Evolutionary conservation across 1,284 basidiomycete genomes (phyloP), one percentile per base, ranked within the genome.

Genomic region (Pyrrhoderma lamaoense): DNA sequence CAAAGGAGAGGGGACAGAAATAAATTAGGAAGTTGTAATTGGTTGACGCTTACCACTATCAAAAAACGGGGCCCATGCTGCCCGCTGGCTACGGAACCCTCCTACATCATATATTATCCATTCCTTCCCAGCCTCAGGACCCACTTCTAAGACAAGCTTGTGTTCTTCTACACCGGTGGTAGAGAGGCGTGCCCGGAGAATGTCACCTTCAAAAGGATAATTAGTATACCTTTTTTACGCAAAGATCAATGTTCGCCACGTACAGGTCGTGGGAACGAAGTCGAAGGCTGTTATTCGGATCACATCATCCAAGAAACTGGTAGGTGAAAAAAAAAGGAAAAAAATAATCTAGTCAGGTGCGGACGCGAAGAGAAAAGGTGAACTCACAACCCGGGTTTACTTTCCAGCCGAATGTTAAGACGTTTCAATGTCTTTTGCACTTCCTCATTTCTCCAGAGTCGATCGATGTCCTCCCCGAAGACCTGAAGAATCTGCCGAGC

Each of bases 91-190:
- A 40, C 74, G 67, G 52, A 72, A 72, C 2, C 80, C 80, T 19
- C 79, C 79, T 8, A 82, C 75, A 55, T 83, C 80, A 56, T 81
- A 81, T 48, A 83, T 75, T 2, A 75, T 67, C 79, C 80, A 82
- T 37, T 75, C 67, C 42, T 69, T 68, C 1, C 73, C 70, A 27
- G 61, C 60, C 36, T 75, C 69, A 14, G 61, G 58, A 3, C 60
- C 69, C 64, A 53, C 8, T 63, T 82, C 80, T 60, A 80, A 66
- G 0, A 67, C 63, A 51, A 84, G 72, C 2, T 67, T 69, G 56
- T 83, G 77, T 60, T 83, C 79, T 58, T 82, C 79, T 1, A 81
- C 77, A 2, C 81, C 80, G 18, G 79, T 65, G 0, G 82, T 85
- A n/a, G 74, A 72, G 23, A 84, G 68, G 27, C 81, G 71, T 16